A percentile compares a stretch with the other conserved stretches of the same genome.
Conservation (phyloP, 2,329 filamentous ascomycete genomes). For the Pleomassaria siparia region DNA sequence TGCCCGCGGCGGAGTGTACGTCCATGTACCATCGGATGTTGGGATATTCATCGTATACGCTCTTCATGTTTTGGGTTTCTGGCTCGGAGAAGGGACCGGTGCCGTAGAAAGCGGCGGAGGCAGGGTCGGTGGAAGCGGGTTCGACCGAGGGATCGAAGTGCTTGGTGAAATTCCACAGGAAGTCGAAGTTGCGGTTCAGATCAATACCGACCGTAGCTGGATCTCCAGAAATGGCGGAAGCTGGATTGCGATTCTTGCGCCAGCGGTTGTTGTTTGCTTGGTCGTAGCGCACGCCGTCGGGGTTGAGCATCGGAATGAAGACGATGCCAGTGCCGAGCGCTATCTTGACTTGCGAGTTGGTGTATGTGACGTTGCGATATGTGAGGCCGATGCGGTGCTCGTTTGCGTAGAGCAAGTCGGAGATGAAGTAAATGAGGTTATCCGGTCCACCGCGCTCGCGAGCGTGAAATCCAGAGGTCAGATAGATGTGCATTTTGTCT, state of each 20-base stretch:
- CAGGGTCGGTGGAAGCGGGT: slow-evolving; percentile 46
- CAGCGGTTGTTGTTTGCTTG: slow-evolving; percentile 34
- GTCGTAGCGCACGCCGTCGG: slow-evolving; percentile 34
- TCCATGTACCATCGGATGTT: slow-evolving; percentile 61
- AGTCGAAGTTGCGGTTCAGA: slow-evolving; percentile 50
- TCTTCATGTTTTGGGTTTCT: slow-evolving; percentile 57
- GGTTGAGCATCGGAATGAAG: slow-evolving; percentile 44
- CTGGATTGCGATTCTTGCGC: slow-evolving; percentile 47
- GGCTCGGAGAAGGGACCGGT: slow-evolving; percentile 57
- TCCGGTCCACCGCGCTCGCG: slow-evolving; percentile 62
- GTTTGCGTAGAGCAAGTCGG: slow-evolving; percentile 58
- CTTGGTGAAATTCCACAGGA: slow-evolving; percentile 56
- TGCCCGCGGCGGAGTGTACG: slow-evolving; percentile 57
- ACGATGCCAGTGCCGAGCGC: slow-evolving; percentile 58
- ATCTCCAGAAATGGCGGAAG: slow-evolving; percentile 13
- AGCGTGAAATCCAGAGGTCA: slow-evolving; percentile 59
- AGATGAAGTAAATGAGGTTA: slow-evolving; percentile 59
- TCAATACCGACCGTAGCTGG: slow-evolving; percentile 29
- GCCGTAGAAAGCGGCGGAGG: slow-evolving; percentile 55
- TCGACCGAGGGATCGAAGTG: slow-evolving; percentile 47
- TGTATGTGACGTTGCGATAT: slow-evolving; percentile 57
- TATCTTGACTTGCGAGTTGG: slow-evolving; percentile 53
- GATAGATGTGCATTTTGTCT: slow-evolving; percentile 52
- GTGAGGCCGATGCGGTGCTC: slow-evolving; percentile 52
- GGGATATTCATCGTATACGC: slow-evolving; percentile 53